Evolutionary conservation across 768 basidiomycete genomes (phyloP).

Genomic region (Scleroderma citrinum): DNA sequence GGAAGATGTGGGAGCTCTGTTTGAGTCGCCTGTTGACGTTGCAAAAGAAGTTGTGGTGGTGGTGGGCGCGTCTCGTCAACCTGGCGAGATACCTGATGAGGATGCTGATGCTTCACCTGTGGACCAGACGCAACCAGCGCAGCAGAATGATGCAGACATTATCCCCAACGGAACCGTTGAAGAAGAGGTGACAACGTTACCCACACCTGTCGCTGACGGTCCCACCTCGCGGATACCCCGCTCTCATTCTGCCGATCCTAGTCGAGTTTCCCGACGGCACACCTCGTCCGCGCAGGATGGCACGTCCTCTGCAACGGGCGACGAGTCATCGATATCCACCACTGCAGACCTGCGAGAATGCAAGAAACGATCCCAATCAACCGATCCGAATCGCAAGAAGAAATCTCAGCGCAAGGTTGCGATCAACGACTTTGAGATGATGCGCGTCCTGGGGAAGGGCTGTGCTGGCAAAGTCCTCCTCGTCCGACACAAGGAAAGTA

Average conservation of each 20-base stretch:
- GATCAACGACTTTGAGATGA: constrained; percentile 94
- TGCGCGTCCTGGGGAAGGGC: constrained; percentile 93
- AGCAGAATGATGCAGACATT: constrained; percentile 18
- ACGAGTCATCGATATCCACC: constrained; percentile 69
- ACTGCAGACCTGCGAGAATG: constrained; percentile 38
- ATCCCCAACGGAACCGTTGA: constrained; percentile 18
- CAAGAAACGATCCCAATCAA: constrained; percentile 51
- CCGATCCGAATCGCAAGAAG: constrained; percentile 47
- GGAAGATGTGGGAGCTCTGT: constrained; percentile 10
- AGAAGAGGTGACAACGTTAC: constrained; percentile 24
- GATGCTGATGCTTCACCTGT: constrained; percentile 1
- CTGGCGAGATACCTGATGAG: constrained; percentile 4
- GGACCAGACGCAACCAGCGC: not conserved
- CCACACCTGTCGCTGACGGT: constrained; percentile 36
- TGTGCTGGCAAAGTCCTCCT: constrained; percentile 96
- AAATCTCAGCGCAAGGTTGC: constrained; percentile 60
- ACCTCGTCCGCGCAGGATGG: constrained; percentile 48
- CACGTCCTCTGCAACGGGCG: constrained; percentile 54
- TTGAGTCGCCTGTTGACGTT: constrained; percentile 4
- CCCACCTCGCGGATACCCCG: constrained; percentile 52
- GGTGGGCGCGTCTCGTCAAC: constrained; percentile 1
- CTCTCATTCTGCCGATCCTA: constrained; percentile 77
- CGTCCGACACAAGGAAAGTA: constrained; percentile 70
- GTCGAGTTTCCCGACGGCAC: constrained; percentile 54
- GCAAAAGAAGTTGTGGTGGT: constrained; percentile 4